Conservation (phyloP, 805 yeast species). For the Suhomyces sp. region DNA sequence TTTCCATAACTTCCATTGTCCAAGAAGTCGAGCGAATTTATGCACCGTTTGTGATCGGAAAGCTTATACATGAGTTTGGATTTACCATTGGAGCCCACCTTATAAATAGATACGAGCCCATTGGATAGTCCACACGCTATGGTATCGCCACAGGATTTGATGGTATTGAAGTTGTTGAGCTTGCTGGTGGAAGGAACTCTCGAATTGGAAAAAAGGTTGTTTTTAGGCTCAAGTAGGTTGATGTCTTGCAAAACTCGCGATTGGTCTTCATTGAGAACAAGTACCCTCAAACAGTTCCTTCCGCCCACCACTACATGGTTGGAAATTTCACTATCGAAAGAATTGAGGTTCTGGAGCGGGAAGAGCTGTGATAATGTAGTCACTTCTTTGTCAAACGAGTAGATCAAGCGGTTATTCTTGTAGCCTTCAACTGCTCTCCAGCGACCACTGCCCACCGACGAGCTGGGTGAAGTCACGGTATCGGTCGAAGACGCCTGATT, state of each 20-base stretch:
- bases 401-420: conserved; percentile 13
- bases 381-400: conserved; percentile 22
- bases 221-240: conserved; percentile 27
- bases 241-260: conserved; percentile 31
- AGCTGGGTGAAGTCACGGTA: conserved; percentile 12
- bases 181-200: conserved; percentile 18
- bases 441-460: conserved; percentile 15
- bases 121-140: conserved; percentile 42
- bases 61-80: conserved; percentile 26
- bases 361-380: conserved; percentile 24
- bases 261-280: conserved; percentile 32
- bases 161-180: conserved; percentile 38
- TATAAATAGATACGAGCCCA: conserved; percentile 34
- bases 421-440: conserved; percentile 10
- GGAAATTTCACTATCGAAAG: conserved; percentile 11
- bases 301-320: conserved; percentile 43
- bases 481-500: conserved; percentile 14
- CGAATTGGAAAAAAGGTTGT: conserved; percentile 11
- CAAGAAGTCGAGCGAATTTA: conserved; percentile 41
- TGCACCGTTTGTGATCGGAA: conserved; percentile 41
- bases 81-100: conserved; percentile 31
- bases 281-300: conserved; percentile 35
- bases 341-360: conserved; percentile 12
- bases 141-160: conserved; percentile 30
- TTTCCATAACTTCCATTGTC: conserved; percentile 15